Evolutionary conservation across 2,329 filamentous ascomycete genomes (phyloP).

Genomic region (Emergomyces africanus): DNA sequence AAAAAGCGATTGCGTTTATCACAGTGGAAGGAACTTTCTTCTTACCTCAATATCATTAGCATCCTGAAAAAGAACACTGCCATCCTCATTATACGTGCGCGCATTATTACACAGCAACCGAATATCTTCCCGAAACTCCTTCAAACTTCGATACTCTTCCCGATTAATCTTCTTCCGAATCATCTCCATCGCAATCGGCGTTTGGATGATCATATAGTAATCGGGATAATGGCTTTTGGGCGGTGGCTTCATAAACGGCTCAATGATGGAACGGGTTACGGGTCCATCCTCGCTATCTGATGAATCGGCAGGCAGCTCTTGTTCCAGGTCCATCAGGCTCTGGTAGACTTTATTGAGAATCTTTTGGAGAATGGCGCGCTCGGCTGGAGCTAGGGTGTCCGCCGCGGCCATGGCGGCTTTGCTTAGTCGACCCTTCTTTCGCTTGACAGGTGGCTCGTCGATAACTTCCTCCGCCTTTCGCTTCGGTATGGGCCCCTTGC

Average conservation of each 20-base stretch:
- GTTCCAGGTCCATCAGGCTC: slow-evolving; percentile 69
- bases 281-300: slow-evolving; percentile 40
- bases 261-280: slow-evolving; percentile 69
- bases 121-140: slow-evolving; percentile 72
- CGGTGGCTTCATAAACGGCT: slow-evolving; percentile 84
- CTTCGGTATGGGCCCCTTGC: slow-evolving; percentile 70
- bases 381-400: slow-evolving; percentile 53
- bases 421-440: slow-evolving; percentile 58
- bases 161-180: slow-evolving; percentile 94
- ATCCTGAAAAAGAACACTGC: slow-evolving; percentile 81
- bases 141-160: slow-evolving; percentile 74
- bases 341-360: slow-evolving; percentile 69
- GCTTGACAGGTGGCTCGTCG: slow-evolving; percentile 65
- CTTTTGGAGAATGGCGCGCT: slow-evolving; percentile 66
- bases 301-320: slow-evolving; percentile 47
- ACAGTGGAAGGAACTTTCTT: no score
- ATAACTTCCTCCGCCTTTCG: slow-evolving; percentile 71
- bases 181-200: slow-evolving; percentile 90
- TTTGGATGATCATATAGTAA: slow-evolving; percentile 87
- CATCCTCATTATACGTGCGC: slow-evolving; percentile 92
- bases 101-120: slow-evolving; percentile 80
- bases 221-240: slow-evolving; percentile 83
- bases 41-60: slow-evolving; percentile 85
- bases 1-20: no score
- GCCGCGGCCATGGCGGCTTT: slow-evolving; percentile 39